phyloP scores from a whole-genome alignment of 305 asterid species.

The Euphrasia arctica region DNA sequence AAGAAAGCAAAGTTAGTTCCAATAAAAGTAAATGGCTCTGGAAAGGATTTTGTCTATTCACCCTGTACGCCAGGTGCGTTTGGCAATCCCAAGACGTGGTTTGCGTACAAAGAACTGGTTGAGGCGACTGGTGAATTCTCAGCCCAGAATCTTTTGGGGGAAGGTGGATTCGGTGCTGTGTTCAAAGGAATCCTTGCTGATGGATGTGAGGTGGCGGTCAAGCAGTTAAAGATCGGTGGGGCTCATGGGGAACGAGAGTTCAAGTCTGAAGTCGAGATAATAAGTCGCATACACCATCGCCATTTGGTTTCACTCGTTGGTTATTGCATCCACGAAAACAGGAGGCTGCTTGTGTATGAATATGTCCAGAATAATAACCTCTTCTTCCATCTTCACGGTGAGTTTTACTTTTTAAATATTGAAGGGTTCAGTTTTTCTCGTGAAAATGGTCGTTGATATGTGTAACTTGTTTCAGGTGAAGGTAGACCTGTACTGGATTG shows the following conservation, averaged over 20 bases:
- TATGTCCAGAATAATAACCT: slow-evolving; percentile 80
- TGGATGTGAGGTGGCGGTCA: slow-evolving; percentile 87
- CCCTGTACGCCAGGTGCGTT: slow-evolving; percentile 54
- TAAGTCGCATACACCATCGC: slow-evolving; percentile 91
- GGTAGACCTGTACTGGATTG: slow-evolving; percentile 64
- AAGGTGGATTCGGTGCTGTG: slow-evolving; percentile 92
- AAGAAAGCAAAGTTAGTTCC: slow-evolving; percentile 40
- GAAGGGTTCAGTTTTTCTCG: slow-evolving; percentile 2
- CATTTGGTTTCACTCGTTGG: slow-evolving; percentile 98
- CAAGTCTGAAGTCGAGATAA: slow-evolving; percentile 88
- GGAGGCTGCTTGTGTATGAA: slow-evolving; percentile 88
- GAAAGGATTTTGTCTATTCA: slow-evolving; percentile 36
- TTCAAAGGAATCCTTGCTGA: slow-evolving; percentile 68
- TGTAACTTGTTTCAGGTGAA: slow-evolving; percentile 42
- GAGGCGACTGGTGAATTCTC: slow-evolving; percentile 78
- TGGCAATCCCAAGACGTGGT: slow-evolving; percentile 62
- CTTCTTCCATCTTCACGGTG: slow-evolving; percentile 94
- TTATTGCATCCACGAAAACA: slow-evolving; percentile 68
- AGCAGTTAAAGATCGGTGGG: slow-evolving; percentile 78
- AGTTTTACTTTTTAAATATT: slow-evolving; percentile 19
- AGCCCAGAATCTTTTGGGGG: slow-evolving; percentile 69
- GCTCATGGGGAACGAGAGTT: slow-evolving; percentile 93
- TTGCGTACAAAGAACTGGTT: slow-evolving; percentile 62
- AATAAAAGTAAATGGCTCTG: slow-evolving; percentile 39
- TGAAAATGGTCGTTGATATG: slow-evolving; percentile 22